phyloP scores from a whole-genome alignment of 1,284 basidiomycete genomes.

The Cryptococcus amylolentus region DNA sequence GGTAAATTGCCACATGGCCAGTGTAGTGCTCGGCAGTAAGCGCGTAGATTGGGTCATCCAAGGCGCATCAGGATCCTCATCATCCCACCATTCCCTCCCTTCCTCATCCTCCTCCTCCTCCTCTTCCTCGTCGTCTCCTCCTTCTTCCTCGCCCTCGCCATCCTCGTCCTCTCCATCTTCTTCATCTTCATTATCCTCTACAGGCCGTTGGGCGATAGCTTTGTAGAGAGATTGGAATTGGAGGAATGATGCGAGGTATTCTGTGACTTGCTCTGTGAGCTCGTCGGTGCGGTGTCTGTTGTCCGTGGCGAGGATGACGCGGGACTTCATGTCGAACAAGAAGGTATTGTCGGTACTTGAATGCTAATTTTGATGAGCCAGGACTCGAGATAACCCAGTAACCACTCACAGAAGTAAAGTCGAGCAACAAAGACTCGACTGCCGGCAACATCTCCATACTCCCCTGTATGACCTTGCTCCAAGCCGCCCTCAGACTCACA shows the following conservation, averaged over 20 bases:
- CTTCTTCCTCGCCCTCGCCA: conserved; percentile 4
- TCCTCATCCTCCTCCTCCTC: conserved; percentile 26
- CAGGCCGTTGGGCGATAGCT: conserved; percentile 50
- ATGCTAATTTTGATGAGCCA: conserved; percentile 55
- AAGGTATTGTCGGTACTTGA: conserved; percentile 89
- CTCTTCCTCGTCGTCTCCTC: conserved; percentile 16
- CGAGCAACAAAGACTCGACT: conserved; percentile 52
- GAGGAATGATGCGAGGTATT: conserved; percentile 83
- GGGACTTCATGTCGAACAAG: conserved; percentile 80
- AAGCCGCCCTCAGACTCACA: conserved; percentile 54
- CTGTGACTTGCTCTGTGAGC: conserved; percentile 83
- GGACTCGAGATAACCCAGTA: neutral
- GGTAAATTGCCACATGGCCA: conserved; percentile 83
- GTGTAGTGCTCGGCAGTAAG: conserved; percentile 60
- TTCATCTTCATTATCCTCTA: neutral
- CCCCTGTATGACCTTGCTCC: conserved; percentile 54
- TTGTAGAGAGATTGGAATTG: conserved; percentile 81
- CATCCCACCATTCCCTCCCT: conserved; percentile 42
- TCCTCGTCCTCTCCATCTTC: conserved; percentile 3
- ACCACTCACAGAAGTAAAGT: conserved; percentile 49
- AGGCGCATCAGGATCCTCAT: conserved; percentile 45
- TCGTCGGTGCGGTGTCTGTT: conserved; percentile 57
- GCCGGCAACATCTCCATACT: conserved; percentile 52
- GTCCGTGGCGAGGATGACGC: conserved; percentile 88
- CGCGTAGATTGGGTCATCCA: conserved; percentile 45